A percentile compares a stretch with the other conserved stretches of the same genome.
These are phyloP conservation scores for Fusarium pseudograminearum DNA, from an alignment of 2,329 filamentous ascomycete species.

Conservation along the genomic window DNA sequence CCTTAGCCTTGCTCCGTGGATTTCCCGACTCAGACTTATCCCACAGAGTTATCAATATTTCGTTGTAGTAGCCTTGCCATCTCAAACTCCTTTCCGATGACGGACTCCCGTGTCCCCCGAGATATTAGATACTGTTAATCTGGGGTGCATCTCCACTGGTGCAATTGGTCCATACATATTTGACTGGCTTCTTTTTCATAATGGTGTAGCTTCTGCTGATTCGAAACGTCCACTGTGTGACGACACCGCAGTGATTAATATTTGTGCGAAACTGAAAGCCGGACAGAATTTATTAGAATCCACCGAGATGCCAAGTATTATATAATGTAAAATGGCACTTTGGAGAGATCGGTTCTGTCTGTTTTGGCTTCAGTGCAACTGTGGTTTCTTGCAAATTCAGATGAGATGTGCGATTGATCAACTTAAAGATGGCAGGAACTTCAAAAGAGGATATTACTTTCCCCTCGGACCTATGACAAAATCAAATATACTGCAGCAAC, in stretches of 20 bases:
- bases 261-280: background rate
- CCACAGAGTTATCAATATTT: background rate
- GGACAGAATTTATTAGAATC: background rate
- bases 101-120: slow-evolving; percentile 25
- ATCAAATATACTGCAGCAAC: background rate
- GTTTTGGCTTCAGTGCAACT: background rate
- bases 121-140: slow-evolving; percentile 40
- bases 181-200: background rate
- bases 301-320: background rate
- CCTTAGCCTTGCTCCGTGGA: slow-evolving; percentile 11
- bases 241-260: background rate
- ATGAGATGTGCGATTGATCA: background rate
- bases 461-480: background rate
- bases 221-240: background rate
- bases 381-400: background rate
- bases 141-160: slow-evolving; percentile 41
- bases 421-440: too few relatives aligned
- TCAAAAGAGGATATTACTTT: background rate
- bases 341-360: background rate
- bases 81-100: slow-evolving; percentile 16
- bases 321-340: background rate
- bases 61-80: background rate
- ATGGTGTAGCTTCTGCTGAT: background rate
- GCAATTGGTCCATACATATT: slow-evolving; percentile 13
- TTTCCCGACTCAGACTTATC: slow-evolving; percentile 1